Evolutionary conservation across 257 asterid species (phyloP), one percentile per base, ranked within the genome.

Genomic region (Ilex aquifolium): DNA sequence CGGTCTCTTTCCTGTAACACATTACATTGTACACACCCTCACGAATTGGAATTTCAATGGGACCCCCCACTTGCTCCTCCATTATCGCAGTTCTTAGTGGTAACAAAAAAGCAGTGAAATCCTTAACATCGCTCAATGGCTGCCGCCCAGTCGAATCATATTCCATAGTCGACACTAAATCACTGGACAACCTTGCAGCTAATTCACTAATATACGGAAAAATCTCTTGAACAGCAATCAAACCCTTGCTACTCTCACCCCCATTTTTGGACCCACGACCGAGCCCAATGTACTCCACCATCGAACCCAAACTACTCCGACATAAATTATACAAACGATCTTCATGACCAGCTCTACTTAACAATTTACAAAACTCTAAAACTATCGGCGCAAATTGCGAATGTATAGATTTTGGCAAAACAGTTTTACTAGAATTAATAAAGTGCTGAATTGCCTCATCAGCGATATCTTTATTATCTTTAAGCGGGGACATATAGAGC

Each of bases 311-410:
- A 66, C 72, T 83, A 74, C 79, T 78, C 59, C 95, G 78, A 66
- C 91, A 85, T 10, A 70, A 62, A 55, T 57, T 50, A 63, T 85
- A 85, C 73, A 88, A 66, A 0, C 74, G 68, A 74, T 85, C 95
- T 60, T 71, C 78, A 60, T 46, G 53, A 42, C 88, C 89, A n/a
- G 68, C 70, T 59, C 71, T 53, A 60, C 71, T 79, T 63, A 88
- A 77, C 77, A 80, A 70, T 75, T 71, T 83, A 65, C 96, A 88
- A 61, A 88, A 88, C 17, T 85, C 91, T 74, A 88, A 69, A 31
- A 83, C 66, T 32, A 88, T 80, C 0, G 83, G 86, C 11, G 79
- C 77, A 30, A 79, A 85, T 7, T 73, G 77, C 36, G 55, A 53
- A 69, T 72, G 60, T 13, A 59, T 32, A 21, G 69, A 32, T 52